Evolutionary conservation across 768 basidiomycete species (phyloP), one percentile per base, ranked within the genome.

Genomic region (Lactarius vividus): DNA sequence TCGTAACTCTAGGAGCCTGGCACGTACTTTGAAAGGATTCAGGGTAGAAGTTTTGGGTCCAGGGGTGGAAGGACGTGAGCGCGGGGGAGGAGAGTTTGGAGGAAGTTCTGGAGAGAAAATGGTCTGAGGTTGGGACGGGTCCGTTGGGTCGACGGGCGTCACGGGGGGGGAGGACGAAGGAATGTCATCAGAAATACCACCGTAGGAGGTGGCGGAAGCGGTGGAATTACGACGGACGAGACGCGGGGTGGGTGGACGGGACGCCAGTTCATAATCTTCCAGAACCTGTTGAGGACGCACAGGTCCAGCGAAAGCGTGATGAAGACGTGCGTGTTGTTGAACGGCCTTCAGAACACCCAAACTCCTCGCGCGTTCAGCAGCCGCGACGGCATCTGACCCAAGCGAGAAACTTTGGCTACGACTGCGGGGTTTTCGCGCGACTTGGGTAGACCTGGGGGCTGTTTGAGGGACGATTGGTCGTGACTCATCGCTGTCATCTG

Each of bases 351-450:
- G 73, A 13, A 91, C 86, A 35, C 85, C 80, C n/a, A 84, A 68
- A 15, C 69, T 70, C 0, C 77, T 54, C 72, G 81, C 73, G 74
- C 81, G 56, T 68, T 78, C 55, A 69, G 64, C 77, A 58, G 83
- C 81, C n/a, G 58, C 72, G 33, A 78, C 76, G 37, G 77, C 82
- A 54, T 78, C 76, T 9, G 75, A 69, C 8, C 81, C 77, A 64
- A 85, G 73, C 1, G 86, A 84, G 2, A 89, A 77, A 70, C 87
- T 89, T 68, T 82, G 84, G 62, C 88, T 88, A 26, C 88, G 83
- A 9, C 79, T 75, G 46, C 84, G 84, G 26, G 77, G 70, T 49
- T 67, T 77, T 46, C 59, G 79, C 10, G 76, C 65, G 9, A 76
- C 56, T 37, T 52, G 59, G 26, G 65, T n/a, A 26, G 75, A 56